phyloP scores from a whole-genome alignment of 129 eudicot species.

The Arctium lappa region DNA sequence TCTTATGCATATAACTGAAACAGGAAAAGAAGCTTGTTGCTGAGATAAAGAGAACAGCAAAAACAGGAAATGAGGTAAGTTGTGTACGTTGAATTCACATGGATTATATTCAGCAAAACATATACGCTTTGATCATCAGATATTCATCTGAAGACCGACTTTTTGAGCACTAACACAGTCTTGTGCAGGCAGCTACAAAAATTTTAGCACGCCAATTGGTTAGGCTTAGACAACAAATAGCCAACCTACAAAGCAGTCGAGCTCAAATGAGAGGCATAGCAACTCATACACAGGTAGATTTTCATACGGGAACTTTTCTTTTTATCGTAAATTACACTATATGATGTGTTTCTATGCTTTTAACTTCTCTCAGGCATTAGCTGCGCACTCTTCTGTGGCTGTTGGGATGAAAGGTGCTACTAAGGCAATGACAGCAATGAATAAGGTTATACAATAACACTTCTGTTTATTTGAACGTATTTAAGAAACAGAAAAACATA shows the following conservation, averaged over 20 bases:
- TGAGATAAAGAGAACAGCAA: constrained; percentile 95
- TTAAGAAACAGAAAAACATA: not conserved
- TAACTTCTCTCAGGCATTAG: constrained; percentile 61
- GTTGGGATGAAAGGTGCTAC: constrained; percentile 98
- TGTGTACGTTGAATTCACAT: constrained; percentile 3
- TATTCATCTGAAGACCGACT: constrained; percentile 5
- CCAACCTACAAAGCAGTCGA: constrained; percentile 93
- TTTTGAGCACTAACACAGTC: constrained; percentile 5
- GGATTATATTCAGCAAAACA: not conserved
- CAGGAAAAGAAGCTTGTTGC: constrained; percentile 99
- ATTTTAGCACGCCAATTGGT: constrained; percentile 89
- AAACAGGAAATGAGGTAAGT: constrained; percentile 90
- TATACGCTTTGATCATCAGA: not conserved
- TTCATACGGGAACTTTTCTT: not conserved
- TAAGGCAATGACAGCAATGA: constrained; percentile 97
- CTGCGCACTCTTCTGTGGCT: constrained; percentile 95
- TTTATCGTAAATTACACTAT: not conserved
- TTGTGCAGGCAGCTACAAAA: constrained; percentile 82
- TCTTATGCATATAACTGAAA: constrained; percentile 14
- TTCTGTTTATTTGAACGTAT: not conserved
- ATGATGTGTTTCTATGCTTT: not conserved
- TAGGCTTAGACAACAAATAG: constrained; percentile 95
- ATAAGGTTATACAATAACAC: constrained; percentile 53
- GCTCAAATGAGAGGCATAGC: constrained; percentile 99
- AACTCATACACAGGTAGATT: constrained; percentile 85